Conservation (phyloP, 108 stramenopile genomes). For the Schizochytrium sp. region DNA sequence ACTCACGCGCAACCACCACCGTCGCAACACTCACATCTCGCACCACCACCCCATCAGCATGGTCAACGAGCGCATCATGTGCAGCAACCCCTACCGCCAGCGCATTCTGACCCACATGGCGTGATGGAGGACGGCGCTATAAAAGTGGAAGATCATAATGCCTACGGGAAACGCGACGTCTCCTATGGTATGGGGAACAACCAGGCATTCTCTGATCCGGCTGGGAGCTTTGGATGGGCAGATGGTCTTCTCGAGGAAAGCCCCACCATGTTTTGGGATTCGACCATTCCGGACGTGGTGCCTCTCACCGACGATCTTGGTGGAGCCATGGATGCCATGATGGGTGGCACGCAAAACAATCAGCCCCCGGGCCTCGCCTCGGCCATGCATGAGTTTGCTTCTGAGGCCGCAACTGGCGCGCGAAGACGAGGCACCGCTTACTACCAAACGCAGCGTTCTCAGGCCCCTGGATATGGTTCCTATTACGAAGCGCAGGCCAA, state of each 20-base stretch:
- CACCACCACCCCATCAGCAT: no score
- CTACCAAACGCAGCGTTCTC: not conserved
- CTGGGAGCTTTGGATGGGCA: not conserved
- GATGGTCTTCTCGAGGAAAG: not conserved
- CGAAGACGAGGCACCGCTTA: not conserved
- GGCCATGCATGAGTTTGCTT: constrained; percentile 1
- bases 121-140: no score
- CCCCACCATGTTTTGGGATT: not conserved
- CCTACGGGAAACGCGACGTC: no score
- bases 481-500: no score
- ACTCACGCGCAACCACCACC: no score
- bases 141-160: no score
- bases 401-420: not conserved
- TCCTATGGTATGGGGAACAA: no score
- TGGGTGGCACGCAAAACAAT: not conserved
- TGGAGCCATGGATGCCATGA: not conserved
- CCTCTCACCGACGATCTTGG: constrained; percentile 1
- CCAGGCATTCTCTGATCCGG: no score
- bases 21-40: no score
- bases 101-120: no score
- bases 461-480: not conserved
- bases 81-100: no score
- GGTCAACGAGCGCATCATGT: no score
- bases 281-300: not conserved
- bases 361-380: not conserved